Evolutionary conservation across 441 rosid genomes (phyloP).

Genomic region (Gossypium armourianum): DNA sequence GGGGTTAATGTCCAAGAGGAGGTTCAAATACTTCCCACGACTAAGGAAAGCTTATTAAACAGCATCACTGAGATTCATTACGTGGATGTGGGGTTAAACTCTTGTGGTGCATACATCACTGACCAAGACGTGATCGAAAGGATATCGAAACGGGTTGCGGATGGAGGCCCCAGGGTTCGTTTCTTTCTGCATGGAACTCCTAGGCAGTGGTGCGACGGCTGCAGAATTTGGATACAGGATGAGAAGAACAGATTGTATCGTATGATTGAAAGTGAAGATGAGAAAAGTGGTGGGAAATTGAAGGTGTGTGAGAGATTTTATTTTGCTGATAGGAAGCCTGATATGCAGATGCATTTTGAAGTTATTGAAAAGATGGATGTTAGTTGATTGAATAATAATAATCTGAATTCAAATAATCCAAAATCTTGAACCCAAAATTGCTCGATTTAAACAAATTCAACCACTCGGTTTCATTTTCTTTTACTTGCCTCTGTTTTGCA

Average conservation of each 20-base stretch:
- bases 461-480: too few species aligned
- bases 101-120: conserved; percentile 60
- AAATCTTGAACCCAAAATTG: too few species aligned
- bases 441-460: too few species aligned
- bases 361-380: conserved; percentile 58
- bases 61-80: conserved; percentile 63
- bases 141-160: conserved; percentile 31
- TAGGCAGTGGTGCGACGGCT: conserved; percentile 68
- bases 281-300: conserved; percentile 34
- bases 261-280: conserved; percentile 42
- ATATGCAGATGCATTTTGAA: conserved; percentile 77
- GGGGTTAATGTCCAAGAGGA: conserved; percentile 12
- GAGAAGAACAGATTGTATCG: conserved; percentile 52
- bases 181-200: conserved; percentile 76
- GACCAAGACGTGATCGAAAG: conserved; percentile 36
- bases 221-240: conserved; percentile 38
- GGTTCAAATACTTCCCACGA: conserved; percentile 35
- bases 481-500: too few species aligned
- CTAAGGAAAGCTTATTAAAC: conserved; percentile 39
- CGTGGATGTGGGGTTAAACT: conserved; percentile 67
- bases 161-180: conserved; percentile 26
- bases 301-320: conserved; percentile 50
- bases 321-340: conserved; percentile 45
- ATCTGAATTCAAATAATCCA: too few species aligned
- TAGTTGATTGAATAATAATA: conserved; percentile 19